A percentile compares a stretch with the other conserved stretches of the same genome.
Evolutionary conservation across 257 asterid species (phyloP).

Genomic region (Forsythia viridissima): DNA sequence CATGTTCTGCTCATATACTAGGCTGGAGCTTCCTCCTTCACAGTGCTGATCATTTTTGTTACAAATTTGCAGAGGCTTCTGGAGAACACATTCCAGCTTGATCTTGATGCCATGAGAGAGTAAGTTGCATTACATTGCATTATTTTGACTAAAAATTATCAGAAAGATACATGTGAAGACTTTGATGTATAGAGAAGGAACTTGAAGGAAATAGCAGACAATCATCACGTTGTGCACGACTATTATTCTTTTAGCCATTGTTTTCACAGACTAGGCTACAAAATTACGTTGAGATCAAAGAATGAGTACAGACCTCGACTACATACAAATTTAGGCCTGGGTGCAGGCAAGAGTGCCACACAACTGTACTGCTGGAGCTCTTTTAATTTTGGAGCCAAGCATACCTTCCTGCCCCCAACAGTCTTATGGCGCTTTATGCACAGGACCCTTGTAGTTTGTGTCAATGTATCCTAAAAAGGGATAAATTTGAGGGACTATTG

Average conservation of each 20-base stretch:
- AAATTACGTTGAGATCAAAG: neutral
- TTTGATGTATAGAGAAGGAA: neutral
- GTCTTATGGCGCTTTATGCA: neutral
- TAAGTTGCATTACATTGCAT: conserved; percentile 35
- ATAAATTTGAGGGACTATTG: neutral
- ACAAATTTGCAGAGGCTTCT: conserved; percentile 72
- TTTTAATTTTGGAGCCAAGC: neutral
- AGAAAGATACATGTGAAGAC: conserved; percentile 5
- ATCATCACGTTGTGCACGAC: neutral
- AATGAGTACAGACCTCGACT: neutral
- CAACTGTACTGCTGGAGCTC: neutral
- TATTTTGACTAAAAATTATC: neutral
- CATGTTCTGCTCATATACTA: conserved; percentile 9
- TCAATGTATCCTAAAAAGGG: neutral
- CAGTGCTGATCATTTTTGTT: conserved; percentile 8
- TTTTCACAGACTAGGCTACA: neutral
- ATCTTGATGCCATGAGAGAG: conserved; percentile 88
- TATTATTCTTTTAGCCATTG: neutral
- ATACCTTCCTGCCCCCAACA: neutral
- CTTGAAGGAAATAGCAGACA: neutral
- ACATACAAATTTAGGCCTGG: neutral
- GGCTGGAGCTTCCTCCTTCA: conserved; percentile 2
- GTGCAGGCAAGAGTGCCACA: neutral
- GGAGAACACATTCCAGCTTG: conserved; percentile 85
- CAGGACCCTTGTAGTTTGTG: neutral